Conservation (phyloP, 768 basidiomycete species). For the Hebeloma cylindrosporum region DNA sequence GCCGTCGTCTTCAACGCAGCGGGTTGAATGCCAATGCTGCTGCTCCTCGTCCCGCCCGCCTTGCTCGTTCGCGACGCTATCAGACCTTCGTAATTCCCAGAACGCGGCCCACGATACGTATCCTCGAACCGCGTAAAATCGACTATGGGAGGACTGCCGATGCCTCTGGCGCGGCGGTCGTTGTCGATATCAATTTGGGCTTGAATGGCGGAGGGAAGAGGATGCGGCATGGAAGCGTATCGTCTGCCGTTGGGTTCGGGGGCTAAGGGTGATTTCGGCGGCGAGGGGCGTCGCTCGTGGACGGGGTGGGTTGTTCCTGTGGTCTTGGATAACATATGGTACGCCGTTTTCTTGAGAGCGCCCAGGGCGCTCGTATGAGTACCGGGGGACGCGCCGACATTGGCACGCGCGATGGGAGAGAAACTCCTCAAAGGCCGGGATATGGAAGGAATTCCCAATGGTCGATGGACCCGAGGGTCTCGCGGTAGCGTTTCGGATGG, state of each 20-base stretch:
- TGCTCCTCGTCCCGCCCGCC: conserved; percentile 4
- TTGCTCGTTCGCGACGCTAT: conserved; percentile 5
- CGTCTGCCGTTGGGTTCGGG: too few relatives aligned
- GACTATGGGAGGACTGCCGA: conserved; percentile 23
- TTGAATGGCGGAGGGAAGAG: conserved; percentile 10
- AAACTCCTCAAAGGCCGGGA: conserved; percentile 1
- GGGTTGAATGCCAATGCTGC: conserved; percentile 3
- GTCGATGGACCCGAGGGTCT: conserved; percentile 9
- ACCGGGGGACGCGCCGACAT: not conserved
- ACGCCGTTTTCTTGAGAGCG: conserved; percentile 6
- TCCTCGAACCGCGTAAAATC: conserved; percentile 29
- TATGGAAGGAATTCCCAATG: conserved; percentile 3
- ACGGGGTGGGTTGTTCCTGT: not conserved
- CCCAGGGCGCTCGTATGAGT: not conserved
- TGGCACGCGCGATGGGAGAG: not conserved
- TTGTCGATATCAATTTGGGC: conserved; percentile 8
- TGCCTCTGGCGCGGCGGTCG: conserved; percentile 4
- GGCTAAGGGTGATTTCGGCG: too few relatives aligned
- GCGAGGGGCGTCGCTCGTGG: too few relatives aligned
- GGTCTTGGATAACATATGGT: conserved; percentile 10
- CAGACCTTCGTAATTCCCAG: conserved; percentile 18
- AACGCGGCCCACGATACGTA: conserved; percentile 23
- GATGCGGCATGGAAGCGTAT: conserved; percentile 22
- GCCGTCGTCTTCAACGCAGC: conserved; percentile 1
- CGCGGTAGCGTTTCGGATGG: conserved; percentile 4